Base-by-base conservation (phyloP, 352 stramenopile genomes). In the Globisporangium nagaii region DNA sequence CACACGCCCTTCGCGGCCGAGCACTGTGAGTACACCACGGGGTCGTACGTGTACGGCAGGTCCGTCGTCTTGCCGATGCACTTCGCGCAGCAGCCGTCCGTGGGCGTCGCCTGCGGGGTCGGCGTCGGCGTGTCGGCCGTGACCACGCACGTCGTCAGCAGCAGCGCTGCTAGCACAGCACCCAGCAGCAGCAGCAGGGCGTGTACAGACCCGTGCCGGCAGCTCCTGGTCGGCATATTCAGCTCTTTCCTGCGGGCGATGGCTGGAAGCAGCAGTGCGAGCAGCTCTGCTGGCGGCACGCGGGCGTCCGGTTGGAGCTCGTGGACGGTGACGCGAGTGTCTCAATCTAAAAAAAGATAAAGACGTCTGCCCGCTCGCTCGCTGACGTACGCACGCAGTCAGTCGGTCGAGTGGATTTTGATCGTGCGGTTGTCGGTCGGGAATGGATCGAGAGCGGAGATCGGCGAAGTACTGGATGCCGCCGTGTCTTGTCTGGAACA, bases 31-130 rank as follows among this genome's bases (percentile, higher is more conserved):
- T 78, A 78, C 25, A 90, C 60, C 8, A 85, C 39, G 30, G 79
- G 79, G 63, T 90, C 79, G 63, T 89, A 89, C 36, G 66, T 73
- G 71, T 86, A 89, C 25, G 63, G 53, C 17, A 65, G 27, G 54
- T 62, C 58, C n/a, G 79, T 68, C 31, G 74, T 72, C 60, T 88
- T 86, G 58, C 75, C 78, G 62, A 88, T 88, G 52, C 78, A 88
- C 17, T 55, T 80, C 31, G 58, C 72, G 58, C 78, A 88, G 62
- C 78, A 88, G 31, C 65, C 65, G 55, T 77, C 68, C 13, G 68
- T 73, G 3, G 68, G 68, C 24, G 60, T 47, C 25, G 40, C 28
- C 17, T 55, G 45, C 12, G 55, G 55, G 7, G 55, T 62, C 20
- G 44, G 54, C 15, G 54, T n/a, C 6, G 55, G 45, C 17, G 55